Conservation (phyloP, 768 basidiomycete species). For the Psilocybe cubensis region DNA sequence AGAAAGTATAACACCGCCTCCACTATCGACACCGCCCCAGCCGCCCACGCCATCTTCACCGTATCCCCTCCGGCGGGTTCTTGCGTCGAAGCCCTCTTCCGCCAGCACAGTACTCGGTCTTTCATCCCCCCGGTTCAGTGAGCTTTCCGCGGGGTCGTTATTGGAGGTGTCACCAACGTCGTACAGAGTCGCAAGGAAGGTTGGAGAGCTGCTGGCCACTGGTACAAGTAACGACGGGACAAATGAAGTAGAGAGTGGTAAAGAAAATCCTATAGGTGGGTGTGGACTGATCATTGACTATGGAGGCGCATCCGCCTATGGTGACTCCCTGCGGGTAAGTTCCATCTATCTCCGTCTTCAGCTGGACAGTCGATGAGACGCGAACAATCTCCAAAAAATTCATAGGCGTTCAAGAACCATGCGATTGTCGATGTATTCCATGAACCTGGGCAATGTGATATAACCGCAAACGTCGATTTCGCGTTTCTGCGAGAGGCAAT, state of each 20-base stretch:
- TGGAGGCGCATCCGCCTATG: conserved; percentile 71
- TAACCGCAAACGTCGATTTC: conserved; percentile 98
- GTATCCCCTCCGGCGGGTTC: conserved; percentile 60
- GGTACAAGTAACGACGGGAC: background rate
- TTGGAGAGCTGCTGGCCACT: conserved; percentile 64
- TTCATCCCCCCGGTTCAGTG: conserved; percentile 71
- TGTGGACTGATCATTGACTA: conserved; percentile 90
- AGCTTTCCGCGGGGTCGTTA: conserved; percentile 68
- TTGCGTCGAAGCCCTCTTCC: conserved; percentile 58
- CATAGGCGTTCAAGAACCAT: conserved; percentile 89
- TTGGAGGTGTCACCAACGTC: conserved; percentile 82
- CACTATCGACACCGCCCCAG: background rate
- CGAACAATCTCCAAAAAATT: background rate
- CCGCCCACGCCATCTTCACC: background rate
- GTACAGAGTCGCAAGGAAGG: conserved; percentile 66
- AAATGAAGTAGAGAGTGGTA: background rate
- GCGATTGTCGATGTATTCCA: conserved; percentile 84
- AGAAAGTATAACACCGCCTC: too few species aligned
- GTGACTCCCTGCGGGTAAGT: conserved; percentile 81
- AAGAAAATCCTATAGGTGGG: conserved; percentile 37
- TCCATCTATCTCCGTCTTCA: background rate
- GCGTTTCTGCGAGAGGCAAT: conserved; percentile 83
- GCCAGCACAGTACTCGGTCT: conserved; percentile 58
- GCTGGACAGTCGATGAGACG: background rate
- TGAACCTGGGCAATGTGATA: conserved; percentile 84